These are phyloP conservation scores for Candida jianshihensis DNA, from an alignment of 805 yeast genomes.

Conservation along the genomic window DNA sequence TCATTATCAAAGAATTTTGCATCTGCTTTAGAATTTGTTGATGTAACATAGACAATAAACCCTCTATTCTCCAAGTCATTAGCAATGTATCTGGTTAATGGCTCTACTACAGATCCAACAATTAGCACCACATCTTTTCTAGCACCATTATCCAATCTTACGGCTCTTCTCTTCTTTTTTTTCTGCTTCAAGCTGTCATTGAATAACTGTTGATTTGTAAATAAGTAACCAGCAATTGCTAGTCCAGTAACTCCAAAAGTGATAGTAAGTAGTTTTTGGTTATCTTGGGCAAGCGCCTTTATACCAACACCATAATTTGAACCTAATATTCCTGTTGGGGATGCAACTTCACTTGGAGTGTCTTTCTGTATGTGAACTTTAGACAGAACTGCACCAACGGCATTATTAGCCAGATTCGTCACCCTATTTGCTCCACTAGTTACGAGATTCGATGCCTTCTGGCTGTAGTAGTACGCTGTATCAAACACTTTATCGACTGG, in stretches of 20 bases:
- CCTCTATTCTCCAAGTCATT: constrained; percentile 74
- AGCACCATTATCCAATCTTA: constrained; percentile 59
- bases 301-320: background rate
- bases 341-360: no score
- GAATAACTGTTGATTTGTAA: background rate
- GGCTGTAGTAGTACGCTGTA: constrained; percentile 10
- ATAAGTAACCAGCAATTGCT: constrained; percentile 3
- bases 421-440: background rate
- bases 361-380: no score
- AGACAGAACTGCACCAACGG: background rate
- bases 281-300: background rate
- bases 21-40: constrained; percentile 27
- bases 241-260: constrained; percentile 1
- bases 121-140: constrained; percentile 69
- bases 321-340: no score
- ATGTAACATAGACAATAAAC: constrained; percentile 70
- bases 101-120: constrained; percentile 73
- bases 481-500: constrained; percentile 14
- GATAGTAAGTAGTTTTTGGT: background rate
- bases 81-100: constrained; percentile 61
- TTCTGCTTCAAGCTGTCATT: background rate
- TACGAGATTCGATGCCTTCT: background rate
- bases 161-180: constrained; percentile 43
- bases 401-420: background rate
- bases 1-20: constrained; percentile 46